Base-by-base conservation (phyloP, 2,329 filamentous ascomycete species). In the Plenodomus lindquistii region DNA sequence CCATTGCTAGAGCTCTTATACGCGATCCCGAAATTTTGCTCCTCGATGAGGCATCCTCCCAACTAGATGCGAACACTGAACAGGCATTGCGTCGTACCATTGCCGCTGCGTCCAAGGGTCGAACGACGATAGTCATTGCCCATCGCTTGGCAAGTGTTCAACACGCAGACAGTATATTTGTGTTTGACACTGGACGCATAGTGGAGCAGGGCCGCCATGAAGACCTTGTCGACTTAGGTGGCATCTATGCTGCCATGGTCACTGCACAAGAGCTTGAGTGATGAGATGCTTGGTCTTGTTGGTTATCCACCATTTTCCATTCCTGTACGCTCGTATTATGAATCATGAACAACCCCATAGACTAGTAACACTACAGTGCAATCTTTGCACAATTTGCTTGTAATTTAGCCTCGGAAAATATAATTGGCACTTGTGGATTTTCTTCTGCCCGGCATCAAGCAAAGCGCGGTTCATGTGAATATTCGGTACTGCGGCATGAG, bases 121-220 rank as follows among this genome's bases (percentile, higher is more conserved):
- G 75, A 44, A 83, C 89, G 2, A 89, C 88, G 52, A 77, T 94
- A 2, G 87, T 88, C 2, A 88, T 94, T 10, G 89, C 89, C 1
- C 89, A 93, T 67, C 79, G 89, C 13, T 76, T 93, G 40, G 86
- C 86, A 0, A 93, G 87, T 11, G 85, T 92, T 17, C 88, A 89
- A 69, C 87, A 91, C 58, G 87, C 88, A 1, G 85, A 93, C 67
- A 75, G 85, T n/a, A 92, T 92, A 36, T 90, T 89, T 60, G 88
- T 93, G 0, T 82, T 94, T 40, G 87, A 87, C 10, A 80, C 85
- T 51, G 84, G 86, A 19, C 80, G 69, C 18, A 78, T 88, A 31
- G 73, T 83, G 1, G 84, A 88, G 63, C 72, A 75, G 46, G 85
- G 87, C n/a, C 79, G 79, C 17, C 84, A 88, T 63, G 73, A 76